These are phyloP conservation scores for Melampsora occidentalis DNA, from an alignment of 1,284 basidiomycete species.

Conservation along the genomic window DNA sequence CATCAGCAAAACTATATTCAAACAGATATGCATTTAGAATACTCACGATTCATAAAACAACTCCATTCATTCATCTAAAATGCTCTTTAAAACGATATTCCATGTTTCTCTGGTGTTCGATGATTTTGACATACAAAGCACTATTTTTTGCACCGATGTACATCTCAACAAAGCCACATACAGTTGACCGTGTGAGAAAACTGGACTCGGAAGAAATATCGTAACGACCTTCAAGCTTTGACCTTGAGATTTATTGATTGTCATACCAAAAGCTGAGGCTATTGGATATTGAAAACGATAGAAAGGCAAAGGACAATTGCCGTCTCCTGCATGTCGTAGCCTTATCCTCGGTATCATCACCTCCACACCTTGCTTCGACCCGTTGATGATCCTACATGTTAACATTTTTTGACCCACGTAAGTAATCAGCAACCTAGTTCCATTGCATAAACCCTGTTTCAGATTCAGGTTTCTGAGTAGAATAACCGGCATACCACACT, in stretches of 20 bases:
- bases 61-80: too few relatives aligned
- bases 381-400: neutral
- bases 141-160: too few relatives aligned
- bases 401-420: neutral
- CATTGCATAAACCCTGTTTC: neutral
- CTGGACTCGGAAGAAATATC: neutral
- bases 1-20: too few relatives aligned
- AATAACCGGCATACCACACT: neutral
- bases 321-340: neutral
- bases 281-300: neutral
- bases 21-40: too few relatives aligned
- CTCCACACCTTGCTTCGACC: neutral
- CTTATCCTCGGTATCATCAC: neutral
- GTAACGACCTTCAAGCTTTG: neutral
- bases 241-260: conserved; percentile 20
- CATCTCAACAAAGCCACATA: conserved; percentile 8
- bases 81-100: too few relatives aligned
- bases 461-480: neutral
- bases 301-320: neutral
- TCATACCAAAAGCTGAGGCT: conserved; percentile 7
- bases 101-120: too few relatives aligned
- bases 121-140: too few relatives aligned
- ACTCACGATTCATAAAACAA: too few relatives aligned
- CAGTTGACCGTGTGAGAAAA: conserved; percentile 13
- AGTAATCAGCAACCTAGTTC: conserved; percentile 1